Base-by-base conservation (phyloP, 495 filamentous ascomycete species). In the Aspergillus campestris region DNA sequence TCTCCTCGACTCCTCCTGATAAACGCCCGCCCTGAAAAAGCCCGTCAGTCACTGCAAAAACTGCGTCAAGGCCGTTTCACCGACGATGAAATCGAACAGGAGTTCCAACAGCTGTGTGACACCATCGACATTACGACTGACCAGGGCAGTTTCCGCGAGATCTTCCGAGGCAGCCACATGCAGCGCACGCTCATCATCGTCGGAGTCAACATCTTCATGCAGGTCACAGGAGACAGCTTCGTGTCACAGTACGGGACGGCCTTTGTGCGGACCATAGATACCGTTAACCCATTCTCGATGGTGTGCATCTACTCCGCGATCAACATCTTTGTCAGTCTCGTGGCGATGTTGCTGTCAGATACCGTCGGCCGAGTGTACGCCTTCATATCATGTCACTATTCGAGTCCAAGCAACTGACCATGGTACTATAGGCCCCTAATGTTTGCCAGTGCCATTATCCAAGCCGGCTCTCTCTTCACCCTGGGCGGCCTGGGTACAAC, bases 211-310 rank as follows among this genome's bases (percentile, higher is more conserved):
- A 60, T 65, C 31, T 65, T 65, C 48, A 47, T 58, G 8, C 64
- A 69, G 46, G 55, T 60, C 2, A 67, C 65, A 5, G 65, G 65
- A 8, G 51, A 56, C 14, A 49, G 52, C 0, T 69, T 69, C 38
- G 52, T 56, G 13, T 51, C 53, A 6, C 50, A 55, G 24, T 69
- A 69, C 34, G 56, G 60, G 11, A 62, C 59, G 1, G 11, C 67
- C 3, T 69, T 67, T 38, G 53, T 69, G 8, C 52, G 62, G 38
- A 56, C 59, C 4, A 34, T 69, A n/a, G 50, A 56, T 6, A 50
- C 58, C 0, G 40, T 69, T 35, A 67, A 69, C 30, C 51, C 62
- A 0, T 67, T 69, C 36, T 55, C 10, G 1, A 38, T 38, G 36
- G 3, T 7, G n/a, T 38, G 11, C 8, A 38, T 38, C 36, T 13